phyloP scores from a whole-genome alignment of 140 eudicot species.

The Oenanthe javanica region DNA sequence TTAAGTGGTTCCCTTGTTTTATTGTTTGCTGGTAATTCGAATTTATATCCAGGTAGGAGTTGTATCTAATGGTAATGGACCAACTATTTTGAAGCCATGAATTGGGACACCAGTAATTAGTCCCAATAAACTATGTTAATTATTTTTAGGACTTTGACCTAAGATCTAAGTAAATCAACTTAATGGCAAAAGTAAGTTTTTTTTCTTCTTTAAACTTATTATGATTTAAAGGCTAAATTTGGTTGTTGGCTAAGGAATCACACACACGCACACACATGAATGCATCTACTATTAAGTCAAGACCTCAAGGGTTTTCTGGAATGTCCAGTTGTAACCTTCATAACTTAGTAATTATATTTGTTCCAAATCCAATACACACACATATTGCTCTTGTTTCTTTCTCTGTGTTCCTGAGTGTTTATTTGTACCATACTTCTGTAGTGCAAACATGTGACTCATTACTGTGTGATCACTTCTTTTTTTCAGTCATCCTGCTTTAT shows the following conservation, averaged over 20 bases:
- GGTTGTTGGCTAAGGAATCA: neutral
- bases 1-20: neutral
- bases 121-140: neutral
- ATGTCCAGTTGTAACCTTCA: neutral
- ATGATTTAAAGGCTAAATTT: too few species aligned
- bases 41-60: neutral
- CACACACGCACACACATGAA: neutral
- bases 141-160: neutral
- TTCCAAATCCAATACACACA: neutral
- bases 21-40: neutral
- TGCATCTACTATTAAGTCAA: neutral
- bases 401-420: neutral
- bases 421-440: neutral
- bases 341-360: neutral
- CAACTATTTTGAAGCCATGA: neutral
- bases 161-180: neutral
- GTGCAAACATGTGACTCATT: neutral
- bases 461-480: neutral
- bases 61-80: constrained; percentile 1
- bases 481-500: neutral
- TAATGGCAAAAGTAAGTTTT: neutral
- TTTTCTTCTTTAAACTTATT: neutral
- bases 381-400: neutral
- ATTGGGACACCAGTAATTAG: neutral
- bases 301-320: neutral